Evolutionary conservation across 2,329 filamentous ascomycete species (phyloP), one percentile per base, ranked within the genome.

Genomic region (Pseudopithomyces chartarum): DNA sequence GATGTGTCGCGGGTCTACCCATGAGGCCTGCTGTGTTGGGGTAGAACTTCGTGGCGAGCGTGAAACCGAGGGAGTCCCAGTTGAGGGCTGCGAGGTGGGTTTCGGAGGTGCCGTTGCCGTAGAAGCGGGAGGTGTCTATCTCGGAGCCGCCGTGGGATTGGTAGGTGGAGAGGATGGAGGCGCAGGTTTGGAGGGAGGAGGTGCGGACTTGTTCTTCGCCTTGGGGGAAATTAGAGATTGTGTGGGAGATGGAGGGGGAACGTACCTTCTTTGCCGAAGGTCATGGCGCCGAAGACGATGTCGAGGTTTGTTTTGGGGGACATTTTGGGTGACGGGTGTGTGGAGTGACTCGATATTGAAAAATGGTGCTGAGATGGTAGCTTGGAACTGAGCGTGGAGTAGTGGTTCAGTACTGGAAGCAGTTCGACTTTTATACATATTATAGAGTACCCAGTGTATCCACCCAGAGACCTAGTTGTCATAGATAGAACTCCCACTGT

Each of bases 101-200:
- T 66, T 79, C 77, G 23, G 66, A 69, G 32, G 68, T 65, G 44
- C 76, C 76, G 12, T 50, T 43, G 45, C 75, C 76, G 64, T 78
- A 78, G 49, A 76, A 66, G 26, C 75, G 73, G 2, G 76, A 73
- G 0, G 75, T 78, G 55, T 78, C 76, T 43, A 79, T 62, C 29
- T 76, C 72, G 11, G 46, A 58, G 55, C 78, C 66, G 12, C 65
- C 62, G 58, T 76, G 66, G 1, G 56, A 46, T 46, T 76, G 71
- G 61, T 66, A 60, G 2, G 65, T 59, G 23, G 69, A 64, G 11
- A 79, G 63, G 36, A 78, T 68, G 13, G 65, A 56, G 1, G 59
- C 47, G 50, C 60, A 62, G 19, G 62, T 57, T 3, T 54, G 20
- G 22, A 68, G 48, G 6, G 56, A 55, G 17, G 64, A 61, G 20